Base-by-base conservation (phyloP, 1,139 yeast species). In the Suhomyces terraborum region DNA sequence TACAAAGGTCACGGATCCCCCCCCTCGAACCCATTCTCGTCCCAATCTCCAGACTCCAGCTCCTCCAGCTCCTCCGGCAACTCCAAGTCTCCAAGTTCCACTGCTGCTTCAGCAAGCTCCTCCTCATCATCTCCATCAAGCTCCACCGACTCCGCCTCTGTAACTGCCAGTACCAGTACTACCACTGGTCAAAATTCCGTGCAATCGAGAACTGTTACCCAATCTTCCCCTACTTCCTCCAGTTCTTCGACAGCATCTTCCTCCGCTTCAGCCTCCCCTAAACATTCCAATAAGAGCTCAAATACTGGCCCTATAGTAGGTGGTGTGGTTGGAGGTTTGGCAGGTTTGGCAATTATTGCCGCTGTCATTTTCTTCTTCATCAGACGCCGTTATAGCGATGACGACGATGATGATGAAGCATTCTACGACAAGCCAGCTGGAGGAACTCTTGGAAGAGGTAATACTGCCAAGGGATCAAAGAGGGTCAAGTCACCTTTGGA, bases 321-420 rank as follows among this genome's bases (percentile, higher is more conserved):
- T 12, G 86, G 86, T 19, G 87, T 77, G 1, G 83, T 81, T 10
- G 88, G 88, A 20, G 85, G 77, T 4, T 60, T 79, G 13, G 83
- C 71, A 10, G 81, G 69, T 1, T 51, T 78, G 2, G 68, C 69
- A 6, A 55, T 75, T 6, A 46, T 80, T n/a, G 79, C 71, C 3
- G 69, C 64, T 1, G 55, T 65, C 1, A 52, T 73, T 16, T 70
- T 80, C 53, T 70, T 80, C 53, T 54, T 80, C 45, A 57, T 79
- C 41, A 70, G 75, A 45, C 69, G 75, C 42, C 67, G 71, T 43
- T 59, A 23, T 8, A 52, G 63, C 33, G 61, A 64, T 36, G 70
- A 67, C 29, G 74, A 73, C 34, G 74, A 73, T 34, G 78, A 77
- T 46, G 80, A 75, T 41, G 78, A 76, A 44, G 67, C 59, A 35